Conservation (phyloP, 1,284 basidiomycete genomes). For the Apiotrichum siamense region DNA sequence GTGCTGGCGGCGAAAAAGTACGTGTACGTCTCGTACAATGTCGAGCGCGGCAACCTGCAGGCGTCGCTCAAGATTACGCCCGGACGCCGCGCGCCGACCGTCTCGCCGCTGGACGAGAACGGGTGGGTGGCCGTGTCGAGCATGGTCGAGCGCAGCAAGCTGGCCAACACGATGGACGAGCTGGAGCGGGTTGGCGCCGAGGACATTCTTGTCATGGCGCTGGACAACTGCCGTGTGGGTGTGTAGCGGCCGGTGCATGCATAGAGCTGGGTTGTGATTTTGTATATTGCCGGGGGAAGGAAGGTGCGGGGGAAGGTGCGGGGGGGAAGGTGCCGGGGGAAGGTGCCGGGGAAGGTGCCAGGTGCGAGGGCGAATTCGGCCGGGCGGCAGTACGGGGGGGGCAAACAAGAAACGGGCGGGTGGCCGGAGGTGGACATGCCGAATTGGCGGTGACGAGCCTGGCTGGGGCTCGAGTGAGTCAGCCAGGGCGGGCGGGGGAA, state of each 20-base stretch:
- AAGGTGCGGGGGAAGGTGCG: too few relatives aligned
- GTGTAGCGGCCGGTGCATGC: slow-evolving; percentile 20
- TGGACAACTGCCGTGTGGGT: slow-evolving; percentile 91
- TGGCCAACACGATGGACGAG: slow-evolving; percentile 88
- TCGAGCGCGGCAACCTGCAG: slow-evolving; percentile 59
- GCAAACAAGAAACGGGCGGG: too few relatives aligned
- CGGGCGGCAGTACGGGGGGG: too few relatives aligned
- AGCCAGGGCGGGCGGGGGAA: too few relatives aligned
- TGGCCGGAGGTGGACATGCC: too few relatives aligned
- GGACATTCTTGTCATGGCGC: slow-evolving; percentile 81
- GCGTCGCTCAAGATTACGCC: slow-evolving; percentile 73
- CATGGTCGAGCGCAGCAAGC: slow-evolving; percentile 82
- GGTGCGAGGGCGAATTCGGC: too few relatives aligned
- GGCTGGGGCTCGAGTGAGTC: too few relatives aligned
- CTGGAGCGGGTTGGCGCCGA: slow-evolving; percentile 76
- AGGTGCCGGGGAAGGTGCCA: too few relatives aligned
- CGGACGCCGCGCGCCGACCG: slow-evolving; percentile 81
- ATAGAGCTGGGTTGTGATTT: neutral
- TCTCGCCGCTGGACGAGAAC: slow-evolving; percentile 70
- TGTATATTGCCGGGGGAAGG: too few relatives aligned
- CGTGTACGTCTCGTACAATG: slow-evolving; percentile 89
- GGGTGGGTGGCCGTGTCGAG: slow-evolving; percentile 86
- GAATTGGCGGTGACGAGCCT: too few relatives aligned
- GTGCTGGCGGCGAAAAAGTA: slow-evolving; percentile 86
- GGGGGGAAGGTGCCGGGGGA: too few relatives aligned